Evolutionary conservation across 208 protist genomes (phyloP).

Genomic region (Vickermania spadyakhi): DNA sequence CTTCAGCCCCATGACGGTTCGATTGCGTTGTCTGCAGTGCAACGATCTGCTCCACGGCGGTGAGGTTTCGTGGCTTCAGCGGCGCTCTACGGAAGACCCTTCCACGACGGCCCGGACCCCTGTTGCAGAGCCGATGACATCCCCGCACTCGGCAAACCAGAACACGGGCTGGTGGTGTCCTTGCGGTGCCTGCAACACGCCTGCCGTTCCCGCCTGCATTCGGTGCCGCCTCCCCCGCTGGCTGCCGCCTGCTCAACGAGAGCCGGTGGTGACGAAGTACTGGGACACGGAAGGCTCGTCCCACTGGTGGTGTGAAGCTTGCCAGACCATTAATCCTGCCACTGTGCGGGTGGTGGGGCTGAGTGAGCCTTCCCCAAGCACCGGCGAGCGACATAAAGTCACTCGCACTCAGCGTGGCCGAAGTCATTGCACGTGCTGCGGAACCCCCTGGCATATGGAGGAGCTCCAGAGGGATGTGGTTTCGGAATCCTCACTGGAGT

Average conservation of each 20-base stretch:
- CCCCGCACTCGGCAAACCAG: conserved; percentile 1
- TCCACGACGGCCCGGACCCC: not conserved
- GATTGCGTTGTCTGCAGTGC: conserved; percentile 34
- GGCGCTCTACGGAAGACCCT: no score
- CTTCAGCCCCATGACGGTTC: conserved; percentile 18
- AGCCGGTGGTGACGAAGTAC: conserved; percentile 12
- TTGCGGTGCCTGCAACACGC: conserved; percentile 37
- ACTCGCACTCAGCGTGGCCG: conserved; percentile 21
- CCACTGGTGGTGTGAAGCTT: conserved; percentile 65
- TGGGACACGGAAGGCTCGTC: conserved; percentile 55
- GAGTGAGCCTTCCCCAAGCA: not conserved
- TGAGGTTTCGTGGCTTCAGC: conserved; percentile 8
- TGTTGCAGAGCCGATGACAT: not conserved
- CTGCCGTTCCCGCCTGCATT: conserved; percentile 21
- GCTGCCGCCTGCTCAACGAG: conserved; percentile 12
- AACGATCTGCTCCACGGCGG: conserved; percentile 36
- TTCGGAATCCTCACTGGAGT: not conserved
- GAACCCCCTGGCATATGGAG: conserved; percentile 56
- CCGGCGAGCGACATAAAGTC: conserved; percentile 4
- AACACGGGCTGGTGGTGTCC: conserved; percentile 50
- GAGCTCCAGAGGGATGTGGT: conserved; percentile 10
- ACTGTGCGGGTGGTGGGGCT: conserved; percentile 31
- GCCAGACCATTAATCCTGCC: conserved; percentile 49
- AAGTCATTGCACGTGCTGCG: conserved; percentile 34
- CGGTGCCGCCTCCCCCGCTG: conserved; percentile 56